phyloP scores from a whole-genome alignment of 2,329 filamentous ascomycete genomes.

The Macrophomina tecta region DNA sequence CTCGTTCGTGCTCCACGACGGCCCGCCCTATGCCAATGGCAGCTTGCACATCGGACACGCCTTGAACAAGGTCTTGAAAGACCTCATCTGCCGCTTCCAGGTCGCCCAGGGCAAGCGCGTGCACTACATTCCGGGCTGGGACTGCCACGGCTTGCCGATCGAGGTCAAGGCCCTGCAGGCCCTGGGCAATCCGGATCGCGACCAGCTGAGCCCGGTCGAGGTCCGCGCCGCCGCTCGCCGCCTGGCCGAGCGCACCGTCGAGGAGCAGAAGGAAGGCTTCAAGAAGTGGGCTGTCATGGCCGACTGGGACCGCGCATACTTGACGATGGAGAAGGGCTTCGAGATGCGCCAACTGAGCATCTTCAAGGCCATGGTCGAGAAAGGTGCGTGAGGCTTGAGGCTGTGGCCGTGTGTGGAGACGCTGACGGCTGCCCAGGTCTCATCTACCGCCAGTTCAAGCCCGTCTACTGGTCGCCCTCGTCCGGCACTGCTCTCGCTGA shows the following conservation, averaged over 20 bases:
- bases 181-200: conserved; percentile 38
- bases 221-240: conserved; percentile 69
- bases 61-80: conserved; percentile 95
- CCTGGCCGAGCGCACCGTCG: conserved; percentile 71
- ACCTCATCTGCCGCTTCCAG: conserved; percentile 85
- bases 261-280: conserved; percentile 76
- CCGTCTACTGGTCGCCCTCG: conserved; percentile 86
- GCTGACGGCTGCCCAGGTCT: conserved; percentile 54
- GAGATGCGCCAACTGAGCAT: conserved; percentile 77
- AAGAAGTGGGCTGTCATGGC: conserved; percentile 77
- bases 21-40: conserved; percentile 95
- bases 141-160: conserved; percentile 96
- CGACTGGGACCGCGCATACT: conserved; percentile 78
- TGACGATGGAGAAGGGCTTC: conserved; percentile 77
- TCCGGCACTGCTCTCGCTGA: conserved; percentile 81
- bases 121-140: conserved; percentile 90
- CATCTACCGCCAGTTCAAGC: conserved; percentile 79
- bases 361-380: conserved; percentile 76
- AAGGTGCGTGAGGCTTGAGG: conserved; percentile 49
- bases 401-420: background rate
- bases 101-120: conserved; percentile 78
- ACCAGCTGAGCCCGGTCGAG: conserved; percentile 56
- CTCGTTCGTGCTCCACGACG: conserved; percentile 87
- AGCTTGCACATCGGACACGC: conserved; percentile 91
- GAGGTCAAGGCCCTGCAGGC: conserved; percentile 88